These are phyloP conservation scores for Sicyos baderoa DNA, from an alignment of 306 rosid species.

Conservation along the genomic window DNA sequence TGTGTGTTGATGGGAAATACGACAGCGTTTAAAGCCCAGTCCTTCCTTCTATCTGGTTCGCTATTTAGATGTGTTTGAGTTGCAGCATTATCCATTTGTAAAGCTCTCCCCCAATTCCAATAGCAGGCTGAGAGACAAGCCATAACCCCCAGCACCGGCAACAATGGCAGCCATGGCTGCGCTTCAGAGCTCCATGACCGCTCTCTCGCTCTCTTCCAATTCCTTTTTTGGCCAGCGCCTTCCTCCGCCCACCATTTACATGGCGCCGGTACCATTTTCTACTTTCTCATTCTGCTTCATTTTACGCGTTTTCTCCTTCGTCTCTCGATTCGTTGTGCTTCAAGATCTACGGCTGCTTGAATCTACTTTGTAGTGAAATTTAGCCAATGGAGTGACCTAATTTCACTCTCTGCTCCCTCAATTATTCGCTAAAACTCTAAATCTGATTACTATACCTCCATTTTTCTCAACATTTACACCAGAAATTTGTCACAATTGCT, in stretches of 20 bases:
- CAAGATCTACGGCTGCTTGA: not conserved
- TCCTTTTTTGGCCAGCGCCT: constrained; percentile 79
- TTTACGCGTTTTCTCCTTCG: not conserved
- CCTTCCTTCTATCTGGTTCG: not conserved
- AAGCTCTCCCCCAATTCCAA: not conserved
- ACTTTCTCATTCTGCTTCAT: not conserved
- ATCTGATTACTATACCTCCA: not conserved
- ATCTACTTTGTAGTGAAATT: not conserved
- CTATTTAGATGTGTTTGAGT: not conserved
- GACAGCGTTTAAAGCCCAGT: no score
- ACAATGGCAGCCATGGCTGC: constrained; percentile 86
- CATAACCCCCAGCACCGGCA: constrained; percentile 22
- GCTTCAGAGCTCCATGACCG: constrained; percentile 66
- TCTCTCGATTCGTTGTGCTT: not conserved
- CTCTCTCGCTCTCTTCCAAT: constrained; percentile 65
- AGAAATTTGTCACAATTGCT: not conserved
- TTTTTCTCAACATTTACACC: not conserved
- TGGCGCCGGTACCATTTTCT: constrained; percentile 37
- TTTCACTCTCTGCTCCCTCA: not conserved
- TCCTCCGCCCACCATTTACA: constrained; percentile 37
- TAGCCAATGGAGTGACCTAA: not conserved
- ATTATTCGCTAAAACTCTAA: not conserved
- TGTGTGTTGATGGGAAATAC: no score
- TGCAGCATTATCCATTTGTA: constrained; percentile 13
- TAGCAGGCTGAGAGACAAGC: not conserved